A percentile compares a stretch with the other conserved stretches of the same genome.
phyloP scores from a whole-genome alignment of 2,329 filamentous ascomycete genomes.

The Moelleriella libera region DNA sequence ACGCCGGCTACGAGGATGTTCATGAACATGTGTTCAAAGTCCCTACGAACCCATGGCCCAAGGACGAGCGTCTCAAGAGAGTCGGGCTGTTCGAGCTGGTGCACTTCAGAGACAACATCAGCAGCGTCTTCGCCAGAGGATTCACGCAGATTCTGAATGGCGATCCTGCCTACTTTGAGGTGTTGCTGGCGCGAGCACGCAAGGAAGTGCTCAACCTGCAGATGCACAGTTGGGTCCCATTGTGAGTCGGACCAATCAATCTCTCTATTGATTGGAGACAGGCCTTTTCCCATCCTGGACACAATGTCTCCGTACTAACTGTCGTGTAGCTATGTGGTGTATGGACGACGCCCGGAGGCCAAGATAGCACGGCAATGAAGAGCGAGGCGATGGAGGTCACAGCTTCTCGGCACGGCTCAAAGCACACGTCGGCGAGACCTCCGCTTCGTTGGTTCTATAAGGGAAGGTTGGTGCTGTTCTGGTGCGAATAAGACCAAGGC shows the following conservation, averaged over 20 bases:
- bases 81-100: constrained; percentile 7
- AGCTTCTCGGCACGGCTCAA: too few relatives aligned
- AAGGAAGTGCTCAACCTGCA: constrained; percentile 8
- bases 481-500: too few relatives aligned
- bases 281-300: neutral
- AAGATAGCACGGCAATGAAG: neutral
- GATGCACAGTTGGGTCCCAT: constrained; percentile 12
- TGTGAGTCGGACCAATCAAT: constrained; percentile 3
- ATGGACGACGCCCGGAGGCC: neutral
- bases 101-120: constrained; percentile 11
- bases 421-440: too few relatives aligned
- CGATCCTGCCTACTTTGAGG: constrained; percentile 9
- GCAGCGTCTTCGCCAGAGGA: constrained; percentile 9
- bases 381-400: neutral
- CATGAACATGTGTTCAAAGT: constrained; percentile 28
- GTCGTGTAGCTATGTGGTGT: constrained; percentile 2
- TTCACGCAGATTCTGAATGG: constrained; percentile 10
- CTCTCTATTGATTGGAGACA: too few relatives aligned
- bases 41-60: constrained; percentile 33
- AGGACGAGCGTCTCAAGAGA: constrained; percentile 22
- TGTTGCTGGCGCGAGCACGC: constrained; percentile 9
- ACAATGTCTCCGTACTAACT: neutral
- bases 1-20: constrained; percentile 37
- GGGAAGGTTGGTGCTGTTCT: too few relatives aligned
- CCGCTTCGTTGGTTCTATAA: too few relatives aligned